Evolutionary conservation across 805 yeast genomes (phyloP).

Genomic region (Isabelozyma pseudorhagii): DNA sequence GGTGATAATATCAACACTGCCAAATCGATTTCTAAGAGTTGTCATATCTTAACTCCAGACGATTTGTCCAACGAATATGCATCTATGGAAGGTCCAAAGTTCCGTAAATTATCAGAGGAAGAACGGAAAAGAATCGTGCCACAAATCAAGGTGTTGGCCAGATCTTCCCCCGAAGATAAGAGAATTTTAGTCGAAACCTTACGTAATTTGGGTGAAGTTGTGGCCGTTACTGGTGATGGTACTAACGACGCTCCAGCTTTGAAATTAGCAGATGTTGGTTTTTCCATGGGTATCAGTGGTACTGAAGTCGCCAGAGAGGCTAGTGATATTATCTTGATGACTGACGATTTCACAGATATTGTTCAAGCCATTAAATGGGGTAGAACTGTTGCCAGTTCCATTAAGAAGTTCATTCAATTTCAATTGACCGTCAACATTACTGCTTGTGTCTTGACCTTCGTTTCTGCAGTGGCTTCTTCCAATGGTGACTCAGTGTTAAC

Average conservation of each 20-base stretch:
- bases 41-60: constrained; percentile 67
- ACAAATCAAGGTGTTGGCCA: constrained; percentile 75
- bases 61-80: constrained; percentile 51
- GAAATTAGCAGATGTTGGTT: constrained; percentile 95
- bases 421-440: constrained; percentile 95
- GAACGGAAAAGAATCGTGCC: constrained; percentile 68
- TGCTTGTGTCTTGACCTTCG: constrained; percentile 92
- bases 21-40: constrained; percentile 79
- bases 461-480: constrained; percentile 82
- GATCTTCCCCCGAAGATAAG: constrained; percentile 96
- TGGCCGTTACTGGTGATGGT: constrained; percentile 99
- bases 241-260: constrained; percentile 98
- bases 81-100: constrained; percentile 91
- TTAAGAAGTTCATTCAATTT: constrained; percentile 93
- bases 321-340: constrained; percentile 86
- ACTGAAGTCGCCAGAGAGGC: constrained; percentile 99
- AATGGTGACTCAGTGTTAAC: constrained; percentile 86
- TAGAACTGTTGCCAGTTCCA: constrained; percentile 90
- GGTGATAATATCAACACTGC: constrained; percentile 96
- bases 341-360: constrained; percentile 90
- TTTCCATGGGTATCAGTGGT: constrained; percentile 98
- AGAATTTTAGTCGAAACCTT: constrained; percentile 79
- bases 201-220: constrained; percentile 81
- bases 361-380: constrained; percentile 99
- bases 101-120: constrained; percentile 59